Conservation (phyloP, 140 eudicot species). For the Anethum foeniculum region DNA sequence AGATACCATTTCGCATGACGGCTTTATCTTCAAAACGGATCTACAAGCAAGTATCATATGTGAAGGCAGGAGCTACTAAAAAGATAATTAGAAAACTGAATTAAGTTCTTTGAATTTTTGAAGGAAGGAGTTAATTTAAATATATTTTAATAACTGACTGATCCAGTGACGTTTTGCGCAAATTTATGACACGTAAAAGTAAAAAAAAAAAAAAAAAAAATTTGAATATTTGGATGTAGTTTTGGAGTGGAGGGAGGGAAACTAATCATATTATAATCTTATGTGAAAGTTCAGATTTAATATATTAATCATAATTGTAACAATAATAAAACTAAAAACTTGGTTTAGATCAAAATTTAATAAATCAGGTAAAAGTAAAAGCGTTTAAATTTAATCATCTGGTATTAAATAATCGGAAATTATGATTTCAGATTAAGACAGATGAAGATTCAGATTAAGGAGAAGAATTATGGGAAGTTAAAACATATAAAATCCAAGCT, state of each 20-base stretch:
- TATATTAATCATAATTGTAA: neutral
- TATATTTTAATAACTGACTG: neutral
- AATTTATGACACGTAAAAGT: neutral
- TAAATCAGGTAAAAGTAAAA: neutral
- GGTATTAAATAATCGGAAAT: neutral
- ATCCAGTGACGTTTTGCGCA: neutral
- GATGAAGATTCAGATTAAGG: neutral
- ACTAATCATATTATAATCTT: neutral
- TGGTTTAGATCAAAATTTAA: neutral
- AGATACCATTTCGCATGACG: slow-evolving; percentile 46
- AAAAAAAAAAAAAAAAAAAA: neutral
- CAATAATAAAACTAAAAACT: neutral
- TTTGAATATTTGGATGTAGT: neutral
- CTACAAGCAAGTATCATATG: slow-evolving; percentile 33
- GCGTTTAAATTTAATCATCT: neutral
- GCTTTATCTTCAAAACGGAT: slow-evolving; percentile 63
- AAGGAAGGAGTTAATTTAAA: neutral
- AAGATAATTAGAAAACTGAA: neutral
- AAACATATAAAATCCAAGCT: neutral
- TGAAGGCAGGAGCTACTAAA: slow-evolving; percentile 5
- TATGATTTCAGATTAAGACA: neutral
- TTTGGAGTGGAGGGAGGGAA: neutral
- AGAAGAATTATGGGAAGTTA: neutral
- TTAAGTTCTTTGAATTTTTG: neutral
- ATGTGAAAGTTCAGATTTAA: neutral